Evolutionary conservation across 257 asterid genomes (phyloP).

Genomic region (Ehretia macrophylla): DNA sequence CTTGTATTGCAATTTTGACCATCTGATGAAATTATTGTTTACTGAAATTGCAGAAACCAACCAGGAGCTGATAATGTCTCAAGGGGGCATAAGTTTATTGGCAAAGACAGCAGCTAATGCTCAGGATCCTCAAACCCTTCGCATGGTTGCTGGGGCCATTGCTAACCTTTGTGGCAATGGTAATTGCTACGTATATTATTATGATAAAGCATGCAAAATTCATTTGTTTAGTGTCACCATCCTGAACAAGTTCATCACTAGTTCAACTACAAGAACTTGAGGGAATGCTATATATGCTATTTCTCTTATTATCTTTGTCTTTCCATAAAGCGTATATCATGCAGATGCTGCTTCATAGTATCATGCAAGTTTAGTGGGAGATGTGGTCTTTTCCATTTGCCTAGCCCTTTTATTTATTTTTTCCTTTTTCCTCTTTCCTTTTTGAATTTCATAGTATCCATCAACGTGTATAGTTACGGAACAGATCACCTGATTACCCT

Average conservation of each 20-base stretch:
- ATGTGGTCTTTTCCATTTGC: too few relatives aligned
- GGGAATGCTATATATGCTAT: background rate
- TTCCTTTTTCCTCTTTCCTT: too few relatives aligned
- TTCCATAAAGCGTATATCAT: too few relatives aligned
- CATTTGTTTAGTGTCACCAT: background rate
- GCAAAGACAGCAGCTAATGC: slow-evolving; percentile 64
- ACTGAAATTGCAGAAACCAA: slow-evolving; percentile 48
- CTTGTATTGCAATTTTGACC: too few relatives aligned
- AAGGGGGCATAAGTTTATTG: slow-evolving; percentile 69
- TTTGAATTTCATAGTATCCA: too few relatives aligned
- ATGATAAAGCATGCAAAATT: background rate
- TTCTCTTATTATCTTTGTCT: too few relatives aligned
- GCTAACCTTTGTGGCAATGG: slow-evolving; percentile 94
- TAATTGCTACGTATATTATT: slow-evolving; percentile 11
- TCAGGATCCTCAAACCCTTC: slow-evolving; percentile 86
- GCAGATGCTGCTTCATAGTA: too few relatives aligned
- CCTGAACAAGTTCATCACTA: background rate
- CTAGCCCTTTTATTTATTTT: too few relatives aligned
- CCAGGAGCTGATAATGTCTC: slow-evolving; percentile 79
- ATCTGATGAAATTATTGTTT: too few relatives aligned
- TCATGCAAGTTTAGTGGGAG: too few relatives aligned
- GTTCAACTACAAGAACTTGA: background rate
- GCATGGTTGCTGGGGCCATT: slow-evolving; percentile 89
- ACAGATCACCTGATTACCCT: too few relatives aligned
- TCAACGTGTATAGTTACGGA: too few relatives aligned